phyloP scores from a whole-genome alignment of 495 filamentous ascomycete genomes.

The Annulohypoxylon bovei region DNA sequence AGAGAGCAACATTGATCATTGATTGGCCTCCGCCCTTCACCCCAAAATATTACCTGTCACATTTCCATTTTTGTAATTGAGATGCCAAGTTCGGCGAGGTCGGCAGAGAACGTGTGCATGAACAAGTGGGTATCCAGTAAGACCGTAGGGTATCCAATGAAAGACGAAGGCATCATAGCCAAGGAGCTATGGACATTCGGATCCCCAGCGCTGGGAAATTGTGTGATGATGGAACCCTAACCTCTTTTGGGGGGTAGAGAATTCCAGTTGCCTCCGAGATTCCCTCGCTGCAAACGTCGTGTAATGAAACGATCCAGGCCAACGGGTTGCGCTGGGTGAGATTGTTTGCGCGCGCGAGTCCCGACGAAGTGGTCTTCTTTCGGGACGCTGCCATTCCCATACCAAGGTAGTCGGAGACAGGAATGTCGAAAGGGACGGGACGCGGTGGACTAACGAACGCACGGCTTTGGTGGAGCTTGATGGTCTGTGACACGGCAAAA shows the following conservation, averaged over 20 bases:
- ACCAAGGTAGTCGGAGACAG: constrained; percentile 15
- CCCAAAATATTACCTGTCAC: constrained; percentile 28
- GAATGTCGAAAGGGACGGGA: constrained; percentile 31
- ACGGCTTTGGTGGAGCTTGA: constrained; percentile 30
- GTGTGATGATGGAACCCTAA: constrained; percentile 28
- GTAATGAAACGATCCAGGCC: constrained; percentile 25
- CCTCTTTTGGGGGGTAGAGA: constrained; percentile 20
- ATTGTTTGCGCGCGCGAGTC: constrained; percentile 11
- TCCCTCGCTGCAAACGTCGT: constrained; percentile 21
- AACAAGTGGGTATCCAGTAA: constrained; percentile 30
- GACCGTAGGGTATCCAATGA: constrained; percentile 37
- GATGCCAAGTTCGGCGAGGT: constrained; percentile 39
- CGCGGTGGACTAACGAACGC: constrained; percentile 27
- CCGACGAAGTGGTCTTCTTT: constrained; percentile 13
- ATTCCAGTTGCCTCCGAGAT: constrained; percentile 22
- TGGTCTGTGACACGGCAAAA: constrained; percentile 29
- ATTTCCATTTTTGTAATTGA: constrained; percentile 44
- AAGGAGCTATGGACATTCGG: constrained; percentile 33
- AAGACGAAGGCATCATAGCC: constrained; percentile 32
- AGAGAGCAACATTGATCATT: constrained; percentile 3
- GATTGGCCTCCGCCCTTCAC: constrained; percentile 28
- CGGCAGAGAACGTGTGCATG: constrained; percentile 43
- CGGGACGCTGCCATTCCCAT: constrained; percentile 30
- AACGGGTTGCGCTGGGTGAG: constrained; percentile 21
- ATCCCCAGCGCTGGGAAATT: constrained; percentile 43